Conservation (phyloP, 257 asterid species). For the Handroanthus guayacan region DNA sequence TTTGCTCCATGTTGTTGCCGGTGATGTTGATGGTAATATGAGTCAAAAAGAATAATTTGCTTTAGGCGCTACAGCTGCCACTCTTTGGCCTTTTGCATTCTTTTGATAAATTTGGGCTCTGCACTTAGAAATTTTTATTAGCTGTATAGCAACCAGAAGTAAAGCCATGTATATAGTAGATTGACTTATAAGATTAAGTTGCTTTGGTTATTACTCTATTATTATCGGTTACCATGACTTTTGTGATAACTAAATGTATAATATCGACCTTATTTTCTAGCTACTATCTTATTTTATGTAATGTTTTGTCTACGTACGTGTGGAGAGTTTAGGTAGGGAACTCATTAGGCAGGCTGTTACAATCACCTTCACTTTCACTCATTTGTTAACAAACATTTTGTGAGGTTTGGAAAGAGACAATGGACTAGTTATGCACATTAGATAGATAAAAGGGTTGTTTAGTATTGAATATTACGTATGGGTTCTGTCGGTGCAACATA, state of each 20-base stretch:
- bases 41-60: slow-evolving; percentile 43
- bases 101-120: slow-evolving; percentile 1
- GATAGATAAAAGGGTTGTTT: slow-evolving; percentile 13
- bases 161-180: background rate
- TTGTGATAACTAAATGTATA: too few relatives aligned
- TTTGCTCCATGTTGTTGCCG: background rate
- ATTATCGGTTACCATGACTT: too few relatives aligned
- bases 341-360: slow-evolving; percentile 42
- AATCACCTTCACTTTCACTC: slow-evolving; percentile 42
- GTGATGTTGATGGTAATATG: slow-evolving; percentile 29
- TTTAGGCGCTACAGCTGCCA: slow-evolving; percentile 49
- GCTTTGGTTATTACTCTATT: background rate
- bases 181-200: slow-evolving; percentile 9
- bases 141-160: background rate
- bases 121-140: background rate
- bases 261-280: too few relatives aligned
- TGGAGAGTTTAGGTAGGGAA: slow-evolving; percentile 25
- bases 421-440: slow-evolving; percentile 19
- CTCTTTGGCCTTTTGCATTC: slow-evolving; percentile 32
- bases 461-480: slow-evolving; percentile 30
- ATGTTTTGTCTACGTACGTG: too few relatives aligned
- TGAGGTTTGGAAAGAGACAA: slow-evolving; percentile 17
- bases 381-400: background rate
- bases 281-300: too few relatives aligned
- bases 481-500: slow-evolving; percentile 44